Evolutionary conservation across 108 stramenopile genomes (phyloP).

Genomic region (Craspedostauros australis): DNA sequence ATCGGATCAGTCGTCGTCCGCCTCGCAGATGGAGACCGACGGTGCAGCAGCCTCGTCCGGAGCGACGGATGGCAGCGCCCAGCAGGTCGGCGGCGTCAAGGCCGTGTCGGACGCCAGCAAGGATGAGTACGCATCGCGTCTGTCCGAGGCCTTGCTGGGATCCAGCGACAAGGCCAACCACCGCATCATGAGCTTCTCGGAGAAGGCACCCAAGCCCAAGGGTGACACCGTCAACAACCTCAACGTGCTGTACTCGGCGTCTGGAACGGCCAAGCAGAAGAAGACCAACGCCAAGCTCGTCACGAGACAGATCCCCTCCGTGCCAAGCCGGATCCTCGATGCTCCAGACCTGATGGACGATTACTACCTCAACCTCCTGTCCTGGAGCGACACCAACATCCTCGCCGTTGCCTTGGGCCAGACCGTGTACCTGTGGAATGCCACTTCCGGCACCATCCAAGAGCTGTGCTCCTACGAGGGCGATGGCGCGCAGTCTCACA

Average conservation of each 20-base stretch:
- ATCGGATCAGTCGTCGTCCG: constrained; percentile 24
- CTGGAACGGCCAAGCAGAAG: constrained; percentile 39
- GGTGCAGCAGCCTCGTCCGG: constrained; percentile 55
- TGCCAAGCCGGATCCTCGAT: constrained; percentile 93
- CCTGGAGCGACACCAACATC: constrained; percentile 90
- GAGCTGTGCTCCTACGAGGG: constrained; percentile 79
- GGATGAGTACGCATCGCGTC: constrained; percentile 53
- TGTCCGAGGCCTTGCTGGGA: constrained; percentile 55
- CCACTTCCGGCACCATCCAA: constrained; percentile 90
- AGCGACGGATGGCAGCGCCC: constrained; percentile 43
- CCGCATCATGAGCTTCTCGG: constrained; percentile 88
- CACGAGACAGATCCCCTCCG: constrained; percentile 90
- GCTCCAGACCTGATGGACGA: constrained; percentile 96
- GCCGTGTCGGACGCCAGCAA: constrained; percentile 84
- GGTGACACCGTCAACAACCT: constrained; percentile 96
- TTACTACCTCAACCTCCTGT: constrained; percentile 95
- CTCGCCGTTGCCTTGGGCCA: constrained; percentile 95
- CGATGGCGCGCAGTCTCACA: constrained; percentile 64
- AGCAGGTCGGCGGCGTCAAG: constrained; percentile 24
- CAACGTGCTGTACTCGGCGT: constrained; percentile 90
- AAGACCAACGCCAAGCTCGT: constrained; percentile 71
- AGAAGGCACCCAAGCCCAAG: constrained; percentile 93
- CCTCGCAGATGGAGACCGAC: too few species aligned
- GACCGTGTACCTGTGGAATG: constrained; percentile 99
- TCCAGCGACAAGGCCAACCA: constrained; percentile 47